These are phyloP conservation scores for Tylopilus plumbeoviolaceoides DNA, from an alignment of 768 basidiomycete species.

Conservation along the genomic window DNA sequence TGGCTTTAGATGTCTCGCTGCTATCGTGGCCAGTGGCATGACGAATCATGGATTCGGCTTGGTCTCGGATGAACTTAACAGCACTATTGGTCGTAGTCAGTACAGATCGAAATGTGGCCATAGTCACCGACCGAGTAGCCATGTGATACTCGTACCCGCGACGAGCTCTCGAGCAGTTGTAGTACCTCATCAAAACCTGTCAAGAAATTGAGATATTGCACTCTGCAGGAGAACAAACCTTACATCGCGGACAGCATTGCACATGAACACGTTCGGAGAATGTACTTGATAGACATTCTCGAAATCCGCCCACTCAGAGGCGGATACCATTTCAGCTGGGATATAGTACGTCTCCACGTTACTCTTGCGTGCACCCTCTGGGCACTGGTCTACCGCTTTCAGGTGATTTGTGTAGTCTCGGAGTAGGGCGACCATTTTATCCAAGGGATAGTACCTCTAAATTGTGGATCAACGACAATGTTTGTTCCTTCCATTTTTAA, in stretches of 20 bases:
- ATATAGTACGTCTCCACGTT: conserved; percentile 53
- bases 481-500: neutral
- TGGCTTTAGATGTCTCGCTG: conserved; percentile 27
- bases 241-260: conserved; percentile 75
- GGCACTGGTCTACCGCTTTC: conserved; percentile 39
- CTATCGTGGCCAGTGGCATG: conserved; percentile 15
- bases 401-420: conserved; percentile 59
- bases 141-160: conserved; percentile 84
- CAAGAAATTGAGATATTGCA: conserved; percentile 9
- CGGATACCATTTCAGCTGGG: conserved; percentile 62
- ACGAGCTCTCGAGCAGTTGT: conserved; percentile 72
- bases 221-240: conserved; percentile 25
- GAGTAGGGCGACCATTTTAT: conserved; percentile 57
- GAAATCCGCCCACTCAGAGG: conserved; percentile 75
- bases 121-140: conserved; percentile 64
- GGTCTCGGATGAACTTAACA: conserved; percentile 84
- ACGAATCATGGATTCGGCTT: conserved; percentile 47
- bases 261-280: conserved; percentile 76
- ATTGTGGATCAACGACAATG: conserved; percentile 3
- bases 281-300: conserved; percentile 91
- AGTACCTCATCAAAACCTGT: conserved; percentile 85
- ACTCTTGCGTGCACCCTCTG: conserved; percentile 28
- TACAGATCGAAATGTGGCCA: conserved; percentile 1
- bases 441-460: conserved; percentile 25
- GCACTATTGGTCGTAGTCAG: conserved; percentile 42